Evolutionary conservation across 73 alveolate species (phyloP).

Genomic region (Diophrys appendiculata): DNA sequence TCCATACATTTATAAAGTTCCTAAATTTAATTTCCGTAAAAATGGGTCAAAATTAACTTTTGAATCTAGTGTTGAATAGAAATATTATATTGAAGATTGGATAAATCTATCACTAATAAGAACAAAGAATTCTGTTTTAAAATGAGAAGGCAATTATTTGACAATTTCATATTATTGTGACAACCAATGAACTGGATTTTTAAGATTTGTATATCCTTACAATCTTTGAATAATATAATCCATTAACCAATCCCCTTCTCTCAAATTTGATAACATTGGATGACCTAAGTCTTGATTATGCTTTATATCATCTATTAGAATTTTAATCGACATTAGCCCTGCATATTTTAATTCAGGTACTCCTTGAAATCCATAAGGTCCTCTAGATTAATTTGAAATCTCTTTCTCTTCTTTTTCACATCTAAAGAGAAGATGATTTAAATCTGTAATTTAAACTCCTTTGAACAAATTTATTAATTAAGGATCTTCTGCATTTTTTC

Average conservation of each 20-base stretch:
- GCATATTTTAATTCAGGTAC: conserved; percentile 31
- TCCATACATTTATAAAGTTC: conserved; percentile 50
- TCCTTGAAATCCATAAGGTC: conserved; percentile 71
- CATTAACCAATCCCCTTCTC: conserved; percentile 96
- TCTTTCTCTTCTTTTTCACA: conserved; percentile 90
- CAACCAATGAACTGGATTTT: not conserved
- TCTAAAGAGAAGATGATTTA: conserved; percentile 51
- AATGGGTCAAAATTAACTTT: conserved; percentile 27
- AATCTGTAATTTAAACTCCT: conserved; percentile 5
- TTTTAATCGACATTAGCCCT: conserved; percentile 35
- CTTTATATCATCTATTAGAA: conserved; percentile 16
- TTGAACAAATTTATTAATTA: conserved; percentile 9
- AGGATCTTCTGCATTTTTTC: conserved; percentile 17
- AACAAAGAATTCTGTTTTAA: conserved; percentile 48
- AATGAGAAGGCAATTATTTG: conserved; percentile 21
- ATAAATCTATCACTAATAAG: conserved; percentile 16
- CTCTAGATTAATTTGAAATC: conserved; percentile 70
- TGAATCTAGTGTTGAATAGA: not conserved
- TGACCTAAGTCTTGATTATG: conserved; percentile 46
- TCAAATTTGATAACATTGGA: conserved; percentile 72
- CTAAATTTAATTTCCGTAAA: conserved; percentile 14
- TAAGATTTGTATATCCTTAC: not conserved
- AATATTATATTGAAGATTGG: not conserved
- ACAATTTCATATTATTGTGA: conserved; percentile 13
- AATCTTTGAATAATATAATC: conserved; percentile 69